Evolutionary conservation across 2,329 filamentous ascomycete genomes (phyloP), one percentile per base, ranked within the genome.

Genomic region (Aspergillus sp.): DNA sequence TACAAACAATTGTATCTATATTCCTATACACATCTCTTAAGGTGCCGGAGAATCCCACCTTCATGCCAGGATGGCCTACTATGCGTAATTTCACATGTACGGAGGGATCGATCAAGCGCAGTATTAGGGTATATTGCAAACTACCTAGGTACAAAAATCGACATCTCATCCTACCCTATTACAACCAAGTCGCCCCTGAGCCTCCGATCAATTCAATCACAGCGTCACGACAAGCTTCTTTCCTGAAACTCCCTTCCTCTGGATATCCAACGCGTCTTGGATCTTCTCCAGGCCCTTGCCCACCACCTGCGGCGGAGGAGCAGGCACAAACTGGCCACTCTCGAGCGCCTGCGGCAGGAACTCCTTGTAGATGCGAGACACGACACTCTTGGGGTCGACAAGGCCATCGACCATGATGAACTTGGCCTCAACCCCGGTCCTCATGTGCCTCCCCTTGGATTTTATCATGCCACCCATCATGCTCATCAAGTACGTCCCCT

Each of bases 191-290:
- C n/a, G 22, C 22, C 22, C 22, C 5, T 22, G 22, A 22, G 22
- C 5, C 22, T 4, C 7, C 22, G 5, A 22, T 22, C 22, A 22
- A 22, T 22, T 22, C 22, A 6, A 22, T 20, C 44, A 57, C 44
- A 57, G 36, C 9, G 47, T 36, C 32, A 57, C 52, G 3, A 73
- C 71, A 10, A 76, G 57, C 59, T 76, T 76, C 53, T 60, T 62
- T 9, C 70, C 73, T 53, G 65, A 69, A 9, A 76, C 72, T 20
- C 73, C 73, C 43, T 60, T 62, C 58, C 66, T 71, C 50, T 65
- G 63, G 55, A 59, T 67, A 50, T 73, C 67, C 10, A 74, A 51
- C 8, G 64, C 73, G 9, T 63, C 62, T 43, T 74, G 67, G 22
- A 75, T 61, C 14, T 56, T 62, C 36, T 69, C 64, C 26, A 76